Conservation (phyloP, 2,329 filamentous ascomycete genomes). For the Gnomoniopsis smithogilvyi region DNA sequence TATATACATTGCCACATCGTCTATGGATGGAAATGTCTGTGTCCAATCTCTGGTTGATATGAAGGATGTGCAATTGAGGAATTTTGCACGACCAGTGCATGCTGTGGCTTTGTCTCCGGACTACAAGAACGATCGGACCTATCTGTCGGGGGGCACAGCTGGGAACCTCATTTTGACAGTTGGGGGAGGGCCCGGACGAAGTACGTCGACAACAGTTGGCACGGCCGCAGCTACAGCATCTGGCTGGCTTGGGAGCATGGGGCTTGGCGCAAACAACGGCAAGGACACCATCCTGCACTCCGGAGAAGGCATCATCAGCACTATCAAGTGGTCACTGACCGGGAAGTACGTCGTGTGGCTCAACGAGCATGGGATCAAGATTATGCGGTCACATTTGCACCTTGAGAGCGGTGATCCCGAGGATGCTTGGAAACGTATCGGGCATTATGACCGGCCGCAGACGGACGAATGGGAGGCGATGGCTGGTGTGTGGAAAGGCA, state of each 20-base stretch:
- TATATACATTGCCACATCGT: slow-evolving; percentile 90
- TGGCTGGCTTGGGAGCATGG: slow-evolving; percentile 88
- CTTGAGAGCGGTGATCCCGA: slow-evolving; percentile 74
- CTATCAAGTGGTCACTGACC: slow-evolving; percentile 91
- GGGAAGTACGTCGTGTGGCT: slow-evolving; percentile 93
- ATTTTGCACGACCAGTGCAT: slow-evolving; percentile 90
- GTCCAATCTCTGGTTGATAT: slow-evolving; percentile 82
- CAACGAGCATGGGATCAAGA: slow-evolving; percentile 96
- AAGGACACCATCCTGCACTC: slow-evolving; percentile 86
- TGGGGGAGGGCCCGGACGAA: slow-evolving; percentile 75
- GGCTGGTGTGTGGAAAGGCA: slow-evolving; percentile 91
- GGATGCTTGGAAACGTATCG: slow-evolving; percentile 90
- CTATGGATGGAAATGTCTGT: slow-evolving; percentile 93
- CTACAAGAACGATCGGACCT: slow-evolving; percentile 83
- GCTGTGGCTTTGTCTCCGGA: slow-evolving; percentile 93
- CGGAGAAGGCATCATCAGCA: slow-evolving; percentile 86
- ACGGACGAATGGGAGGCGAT: slow-evolving; percentile 91
- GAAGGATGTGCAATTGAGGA: slow-evolving; percentile 86
- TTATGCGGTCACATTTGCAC: slow-evolving; percentile 87
- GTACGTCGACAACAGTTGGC: slow-evolving; percentile 81
- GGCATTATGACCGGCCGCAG: slow-evolving; percentile 85
- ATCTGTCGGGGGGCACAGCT: slow-evolving; percentile 85
- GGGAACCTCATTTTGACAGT: slow-evolving; percentile 84
- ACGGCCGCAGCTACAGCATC: slow-evolving; percentile 81
- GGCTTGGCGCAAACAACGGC: slow-evolving; percentile 71